Conservation (phyloP, 2,329 filamentous ascomycete genomes). For the Trichoderma simmonsii region DNA sequence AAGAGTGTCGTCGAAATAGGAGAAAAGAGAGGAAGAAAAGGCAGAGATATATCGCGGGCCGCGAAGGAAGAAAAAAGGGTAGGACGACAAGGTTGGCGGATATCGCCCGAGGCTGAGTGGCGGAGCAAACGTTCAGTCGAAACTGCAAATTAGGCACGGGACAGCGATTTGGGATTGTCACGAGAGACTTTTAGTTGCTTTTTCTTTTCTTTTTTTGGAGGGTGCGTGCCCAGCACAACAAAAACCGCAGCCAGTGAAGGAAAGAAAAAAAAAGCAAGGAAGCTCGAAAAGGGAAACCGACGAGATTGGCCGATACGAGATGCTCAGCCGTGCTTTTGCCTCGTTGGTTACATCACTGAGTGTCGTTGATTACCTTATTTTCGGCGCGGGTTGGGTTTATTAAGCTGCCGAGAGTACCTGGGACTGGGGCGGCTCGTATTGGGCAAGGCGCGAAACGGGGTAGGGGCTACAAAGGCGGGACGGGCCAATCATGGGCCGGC, state of each 20-base stretch:
- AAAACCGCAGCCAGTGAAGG: not conserved
- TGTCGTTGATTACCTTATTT: not conserved
- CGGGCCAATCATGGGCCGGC: not conserved
- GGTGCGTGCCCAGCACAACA: not conserved
- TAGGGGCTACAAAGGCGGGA: not conserved
- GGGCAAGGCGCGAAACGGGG: not conserved
- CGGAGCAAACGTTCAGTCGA: not conserved
- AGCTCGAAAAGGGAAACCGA: not conserved
- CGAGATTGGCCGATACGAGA: not conserved
- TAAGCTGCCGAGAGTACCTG: not conserved
- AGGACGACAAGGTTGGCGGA: not conserved
- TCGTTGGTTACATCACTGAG: constrained; percentile 13
- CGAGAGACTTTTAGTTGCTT: not conserved
- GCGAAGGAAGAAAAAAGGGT: not conserved
- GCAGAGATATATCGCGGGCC: not conserved
- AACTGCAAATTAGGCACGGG: not conserved
- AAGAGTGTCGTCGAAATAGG: not conserved
- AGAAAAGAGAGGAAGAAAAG: not conserved
- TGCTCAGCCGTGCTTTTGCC: not conserved
- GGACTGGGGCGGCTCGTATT: not conserved
- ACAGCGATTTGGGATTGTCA: not conserved
- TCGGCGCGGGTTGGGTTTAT: not conserved
- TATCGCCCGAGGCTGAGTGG: not conserved
- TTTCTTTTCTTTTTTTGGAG: not conserved
- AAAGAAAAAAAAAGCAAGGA: not conserved